A percentile compares a stretch with the other conserved stretches of the same genome.
Conservation (phyloP, 108 stramenopile genomes). For the Nitzschia putrida region DNA sequence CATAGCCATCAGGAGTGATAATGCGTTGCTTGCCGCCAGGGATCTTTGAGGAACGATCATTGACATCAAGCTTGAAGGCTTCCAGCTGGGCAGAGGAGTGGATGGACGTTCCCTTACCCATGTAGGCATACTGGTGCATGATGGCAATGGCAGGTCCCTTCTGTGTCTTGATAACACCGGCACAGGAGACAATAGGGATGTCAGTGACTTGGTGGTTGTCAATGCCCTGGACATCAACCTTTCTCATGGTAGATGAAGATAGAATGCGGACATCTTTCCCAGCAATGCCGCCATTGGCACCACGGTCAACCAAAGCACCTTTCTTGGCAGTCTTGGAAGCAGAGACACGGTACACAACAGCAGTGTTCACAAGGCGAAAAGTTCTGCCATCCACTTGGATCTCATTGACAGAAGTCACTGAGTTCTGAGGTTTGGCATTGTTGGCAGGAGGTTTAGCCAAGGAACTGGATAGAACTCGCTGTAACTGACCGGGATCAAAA, state of each 20-base stretch:
- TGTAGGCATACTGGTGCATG: too few relatives aligned
- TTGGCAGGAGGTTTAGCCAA: too few relatives aligned
- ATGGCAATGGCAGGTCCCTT: constrained; percentile 32
- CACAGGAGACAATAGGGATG: constrained; percentile 30
- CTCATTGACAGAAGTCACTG: too few relatives aligned
- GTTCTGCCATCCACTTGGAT: too few relatives aligned
- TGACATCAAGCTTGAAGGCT: constrained; percentile 4
- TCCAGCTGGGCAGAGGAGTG: constrained; percentile 34
- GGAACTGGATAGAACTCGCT: too few relatives aligned
- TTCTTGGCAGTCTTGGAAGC: background rate
- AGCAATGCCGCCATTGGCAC: constrained; percentile 31
- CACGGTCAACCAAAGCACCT: constrained; percentile 31
- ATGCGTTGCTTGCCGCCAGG: constrained; percentile 36
- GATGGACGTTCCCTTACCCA: constrained; percentile 21
- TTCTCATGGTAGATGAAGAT: background rate
- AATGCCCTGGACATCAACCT: constrained; percentile 17
- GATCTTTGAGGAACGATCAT: constrained; percentile 14
- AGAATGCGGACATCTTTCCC: constrained; percentile 13
- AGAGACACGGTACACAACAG: too few relatives aligned
- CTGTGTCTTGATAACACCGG: constrained; percentile 10
- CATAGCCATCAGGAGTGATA: constrained; percentile 32
- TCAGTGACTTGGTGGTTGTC: constrained; percentile 21
- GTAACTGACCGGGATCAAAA: too few relatives aligned
- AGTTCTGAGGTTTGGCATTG: too few relatives aligned
- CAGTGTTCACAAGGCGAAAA: too few relatives aligned